Base-by-base conservation (phyloP, 495 filamentous ascomycete species). In the Trichocladium antarcticum region DNA sequence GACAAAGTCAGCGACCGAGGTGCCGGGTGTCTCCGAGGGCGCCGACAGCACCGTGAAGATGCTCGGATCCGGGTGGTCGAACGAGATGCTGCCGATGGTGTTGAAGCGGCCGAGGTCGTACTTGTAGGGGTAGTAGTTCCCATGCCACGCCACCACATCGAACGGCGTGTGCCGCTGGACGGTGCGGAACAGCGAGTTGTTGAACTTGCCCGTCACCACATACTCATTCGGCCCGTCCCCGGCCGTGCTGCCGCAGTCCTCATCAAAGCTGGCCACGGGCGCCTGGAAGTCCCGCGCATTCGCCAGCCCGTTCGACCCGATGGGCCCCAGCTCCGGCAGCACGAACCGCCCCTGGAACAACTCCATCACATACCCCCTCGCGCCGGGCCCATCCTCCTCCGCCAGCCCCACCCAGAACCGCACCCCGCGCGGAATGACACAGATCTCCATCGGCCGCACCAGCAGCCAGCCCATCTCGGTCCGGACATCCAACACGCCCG, bases 241-340 rank as follows among this genome's bases (percentile, higher is more conserved):
- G 1, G 64, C 69, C 5, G 63, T 69, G 0, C 58, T 42, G 3
- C 68, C 68, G 35, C 49, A 57, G 51, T 74, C 69, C 60, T 89
- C 82, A 31, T 80, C 78, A 58, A 90, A 95, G 40, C 68, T 61
- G 12, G 89, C 89, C 8, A 87, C 70, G 8, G 89, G 89, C 3
- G 79, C 79, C 66, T 93, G 86, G 68, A 95, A 95, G 61, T 95
- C 89, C 12, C 89, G 80, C 1, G 80, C 76, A 58, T 95, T 95
- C 53, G 89, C 89, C 4, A 95, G 80, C 36, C 88, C 75, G 59
- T 89, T 89, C 39, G 81, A 85, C 6, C 89, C 89, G 56, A 95
- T 94, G 31, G 89, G 88, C 2, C 89, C 89, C 3, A 95, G 73
- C 57, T 94, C 88, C 1, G 89, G 89, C 6, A 95, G 82, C 43